These are phyloP conservation scores for Hyphodiscus hymeniophilus DNA, from an alignment of 495 filamentous ascomycete species.

Conservation along the genomic window DNA sequence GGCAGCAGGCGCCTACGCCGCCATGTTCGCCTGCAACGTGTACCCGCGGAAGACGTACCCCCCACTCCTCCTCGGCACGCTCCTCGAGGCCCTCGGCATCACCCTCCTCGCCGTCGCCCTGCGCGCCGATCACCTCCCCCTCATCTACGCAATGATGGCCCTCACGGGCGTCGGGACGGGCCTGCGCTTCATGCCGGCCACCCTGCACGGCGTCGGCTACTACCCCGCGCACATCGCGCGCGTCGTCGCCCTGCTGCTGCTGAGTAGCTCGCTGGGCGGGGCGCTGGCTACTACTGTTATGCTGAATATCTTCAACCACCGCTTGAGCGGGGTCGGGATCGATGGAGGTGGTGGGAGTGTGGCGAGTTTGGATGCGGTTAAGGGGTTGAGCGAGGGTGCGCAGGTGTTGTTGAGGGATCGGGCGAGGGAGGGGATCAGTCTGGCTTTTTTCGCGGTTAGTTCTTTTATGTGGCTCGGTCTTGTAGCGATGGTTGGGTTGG, in stretches of 20 bases:
- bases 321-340: slow-evolving; percentile 16
- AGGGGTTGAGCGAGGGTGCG: slow-evolving; percentile 16
- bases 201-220: slow-evolving; percentile 45
- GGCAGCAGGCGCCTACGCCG: slow-evolving; percentile 40
- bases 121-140: slow-evolving; percentile 23
- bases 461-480: slow-evolving; percentile 37
- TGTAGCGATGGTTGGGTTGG: slow-evolving; percentile 3
- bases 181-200: slow-evolving; percentile 36
- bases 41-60: slow-evolving; percentile 48
- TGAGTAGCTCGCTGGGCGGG: slow-evolving; percentile 54
- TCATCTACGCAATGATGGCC: slow-evolving; percentile 53
- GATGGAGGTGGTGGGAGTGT: slow-evolving; percentile 7
- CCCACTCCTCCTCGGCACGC: slow-evolving; percentile 39
- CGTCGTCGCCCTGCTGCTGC: slow-evolving; percentile 41
- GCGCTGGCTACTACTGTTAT: slow-evolving; percentile 50
- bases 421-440: slow-evolving; percentile 40
- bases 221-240: slow-evolving; percentile 42
- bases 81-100: slow-evolving; percentile 39
- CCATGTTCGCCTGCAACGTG: slow-evolving; percentile 45
- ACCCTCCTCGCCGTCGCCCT: slow-evolving; percentile 41
- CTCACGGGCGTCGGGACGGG: slow-evolving; percentile 50
- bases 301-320: slow-evolving; percentile 54
- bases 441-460: slow-evolving; percentile 45
- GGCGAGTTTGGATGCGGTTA: slow-evolving; percentile 13
- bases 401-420: slow-evolving; percentile 24